Base-by-base conservation (phyloP, 192 early-diverging fungal species). In the Pilobolus umbonatus region DNA sequence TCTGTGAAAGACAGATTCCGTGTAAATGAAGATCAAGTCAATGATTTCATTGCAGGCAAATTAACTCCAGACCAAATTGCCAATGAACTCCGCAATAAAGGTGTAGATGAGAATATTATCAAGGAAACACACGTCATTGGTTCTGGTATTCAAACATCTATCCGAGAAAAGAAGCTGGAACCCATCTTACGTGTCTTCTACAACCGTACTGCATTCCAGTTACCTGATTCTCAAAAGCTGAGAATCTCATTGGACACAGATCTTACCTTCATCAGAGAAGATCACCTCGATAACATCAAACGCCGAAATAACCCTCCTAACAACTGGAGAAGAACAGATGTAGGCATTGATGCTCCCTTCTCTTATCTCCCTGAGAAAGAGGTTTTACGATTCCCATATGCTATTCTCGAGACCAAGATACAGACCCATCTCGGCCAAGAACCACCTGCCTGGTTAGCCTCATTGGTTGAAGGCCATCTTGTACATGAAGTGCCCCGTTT, bases 181-280 rank as follows among this genome's bases (percentile, higher is more conserved):
- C 93, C 96, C 54, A 76, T 91, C 24, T 73, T 95, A 58, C 85
- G 96, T 52, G 91, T 94, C 2, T 91, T 92, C 60, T 99, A 98
- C 77, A 96, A 96, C 73, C 88, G 97, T 60, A 96, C 94, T 12
- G 97, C 97, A 9, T 99, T 99, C 79, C 97, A 99, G 69, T 75
- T 99, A 28, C 97, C 97, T 3, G 94, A 90, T 22, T 92, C 96
- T 77, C 83, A 91, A 10, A 78, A 88, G 8, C 86, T 98, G 35
- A 85, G 97, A 36, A 93, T 99, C 49, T 95, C 93, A n/a, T 73
- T 99, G 3, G 97, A 99, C 67, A 93, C 94, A 0, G 92, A 99
- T 64, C 75, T 99, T 45, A 88, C 89, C 43, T 91, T 96, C 82
- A 90, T 96, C 59, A 90, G 97, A 25, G 97, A 99, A 66, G 97